Conservation (phyloP, 2,329 filamentous ascomycete genomes). For the Chaetomiaceae sp. region DNA sequence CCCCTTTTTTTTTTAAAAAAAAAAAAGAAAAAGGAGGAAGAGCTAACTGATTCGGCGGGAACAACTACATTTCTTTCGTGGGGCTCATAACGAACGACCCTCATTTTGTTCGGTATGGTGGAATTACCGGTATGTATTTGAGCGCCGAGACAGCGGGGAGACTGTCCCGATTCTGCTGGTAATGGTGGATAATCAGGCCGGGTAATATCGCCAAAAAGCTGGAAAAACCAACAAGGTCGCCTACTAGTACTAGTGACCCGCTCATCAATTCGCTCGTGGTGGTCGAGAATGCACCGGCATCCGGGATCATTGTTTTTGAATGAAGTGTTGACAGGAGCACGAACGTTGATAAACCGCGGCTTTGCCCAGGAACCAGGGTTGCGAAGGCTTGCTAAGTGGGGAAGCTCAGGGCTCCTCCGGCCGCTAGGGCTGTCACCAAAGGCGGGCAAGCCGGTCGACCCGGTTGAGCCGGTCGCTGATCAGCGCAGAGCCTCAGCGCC, state of each 20-base stretch:
- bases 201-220: background rate
- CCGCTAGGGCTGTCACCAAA: no score
- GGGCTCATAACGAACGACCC: no score
- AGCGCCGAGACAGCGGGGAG: no score
- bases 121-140: no score
- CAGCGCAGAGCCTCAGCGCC: constrained; percentile 18
- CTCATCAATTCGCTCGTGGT: background rate
- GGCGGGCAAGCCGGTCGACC: background rate
- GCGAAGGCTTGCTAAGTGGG: background rate
- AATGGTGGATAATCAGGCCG: background rate
- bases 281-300: background rate
- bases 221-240: background rate
- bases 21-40: no score
- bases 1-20: no score
- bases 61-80: no score
- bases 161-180: background rate
- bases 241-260: background rate
- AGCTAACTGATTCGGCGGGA: no score
- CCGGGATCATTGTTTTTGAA: background rate
- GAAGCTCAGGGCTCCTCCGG: background rate
- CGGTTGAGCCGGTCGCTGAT: constrained; percentile 5
- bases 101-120: no score
- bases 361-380: background rate
- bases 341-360: background rate
- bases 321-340: background rate